Evolutionary conservation across 306 rosid genomes (phyloP), one percentile per base, ranked within the genome.

Genomic region (Gastrolobium bilobum): DNA sequence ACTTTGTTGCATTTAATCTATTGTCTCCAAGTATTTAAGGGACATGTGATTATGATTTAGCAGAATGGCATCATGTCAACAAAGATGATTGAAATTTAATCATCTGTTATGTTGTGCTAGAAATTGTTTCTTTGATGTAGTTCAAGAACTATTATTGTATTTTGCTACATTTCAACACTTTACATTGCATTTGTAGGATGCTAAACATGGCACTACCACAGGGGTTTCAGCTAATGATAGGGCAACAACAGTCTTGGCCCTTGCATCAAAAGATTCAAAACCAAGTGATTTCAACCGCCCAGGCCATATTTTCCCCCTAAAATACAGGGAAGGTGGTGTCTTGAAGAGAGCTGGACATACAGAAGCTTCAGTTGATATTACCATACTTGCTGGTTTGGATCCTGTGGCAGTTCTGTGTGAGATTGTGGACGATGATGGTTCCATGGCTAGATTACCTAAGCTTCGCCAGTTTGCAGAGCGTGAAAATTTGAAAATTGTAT

Each of bases 331-430:
- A 66, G 99, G 99, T 20, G 99, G 99, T 69, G 95, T 95, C 70
- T 73, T 95, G 84, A 95, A 91, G 88, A 90, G 99, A 84, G 98
- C 99, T 14, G 99, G 99, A 69, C 99, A 95, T 76, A 93, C 98
- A 2, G 99, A 95, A 89, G 98, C 98, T 75, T 90, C 99, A 2
- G 94, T 89, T 73, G 99, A 95, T 84, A 96, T 95, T 62, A 92
- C 93, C 4, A 53, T 89, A 78, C 91, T 93, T 70, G 99, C 99
- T 79, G 99, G 99, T 50, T 78, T 91, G 81, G 87, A 90, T 2
- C 98, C 98, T 2, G 93, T 80, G 7, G 98, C 85, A 51, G 87
- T 95, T 85, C 87, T 95, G 43, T 91, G 97, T 83, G 98, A 95
- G 85, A 83, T 95, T 80, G 99, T 95, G 59, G 99, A 95, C 85